Evolutionary conservation across 768 basidiomycete species (phyloP), one percentile per base, ranked within the genome.

Genomic region (Leccinum subgranulosum): DNA sequence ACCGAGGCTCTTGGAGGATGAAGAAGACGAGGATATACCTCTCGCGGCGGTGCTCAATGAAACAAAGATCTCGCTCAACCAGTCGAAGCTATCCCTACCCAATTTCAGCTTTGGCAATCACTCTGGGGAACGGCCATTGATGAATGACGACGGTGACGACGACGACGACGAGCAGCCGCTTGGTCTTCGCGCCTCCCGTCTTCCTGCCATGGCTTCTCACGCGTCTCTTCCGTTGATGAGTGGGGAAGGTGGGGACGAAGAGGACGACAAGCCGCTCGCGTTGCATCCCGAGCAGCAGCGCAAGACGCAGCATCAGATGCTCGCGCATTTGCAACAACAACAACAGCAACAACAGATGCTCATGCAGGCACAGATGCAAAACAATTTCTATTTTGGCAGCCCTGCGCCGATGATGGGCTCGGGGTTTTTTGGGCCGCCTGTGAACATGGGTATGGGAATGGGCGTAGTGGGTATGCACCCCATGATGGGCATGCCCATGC

Each of bases 261-360:
- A 90, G 46, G 88, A 91, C 59, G 84, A 92, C 64, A 75, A 75
- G 55, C 89, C 90, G 6, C 76, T 91, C 25, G 90, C 81, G 3
- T 73, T 87, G 58, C 88, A 89, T 66, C 88, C 88, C 12, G 88
- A 91, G 63, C 90, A 92, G 62, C 87, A 91, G 63, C 84, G 88
- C 54, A 82, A 83, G 59, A 84, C 87, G n/a, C 79, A 81, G 63
- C 75, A 75, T 58, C 70, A 76, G 49, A 75, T 79, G 72, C 66
- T 76, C 41, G 63, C 69, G 15, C 72, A 74, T 49, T 65, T 71
- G 45, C 81, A 80, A 53, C 49, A 49, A 1, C 47, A 47, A 0
- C 77, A 84, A 69, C 82, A 83, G 57, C 81, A 83, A 3, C 60
- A 84, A 56, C 82, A 84, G 66, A 79, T 89, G 75, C 81, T 88